Base-by-base conservation (phyloP, 2,329 filamentous ascomycete genomes). In the Penicillium sp. region DNA sequence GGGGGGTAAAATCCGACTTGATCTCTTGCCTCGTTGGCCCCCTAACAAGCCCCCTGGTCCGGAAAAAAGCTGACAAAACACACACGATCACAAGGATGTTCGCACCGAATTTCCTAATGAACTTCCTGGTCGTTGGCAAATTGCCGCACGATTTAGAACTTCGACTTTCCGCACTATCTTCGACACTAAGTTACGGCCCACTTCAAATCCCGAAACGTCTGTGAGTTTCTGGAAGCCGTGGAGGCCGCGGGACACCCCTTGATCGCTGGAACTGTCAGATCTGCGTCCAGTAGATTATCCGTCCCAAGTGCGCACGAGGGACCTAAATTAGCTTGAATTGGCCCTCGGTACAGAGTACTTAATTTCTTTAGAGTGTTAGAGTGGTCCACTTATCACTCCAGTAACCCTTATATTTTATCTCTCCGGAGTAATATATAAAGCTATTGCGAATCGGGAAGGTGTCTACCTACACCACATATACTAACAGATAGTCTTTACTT, bases 241-340 rank as follows among this genome's bases (percentile, higher is more conserved):
- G 44, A 49, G 43, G 51, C 30, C 37, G 3, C 44, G 51, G 51
- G 37, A 36, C 51, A 42, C 31, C 53, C 53, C 46, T 55, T 50
- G 47, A 55, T 55, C 46, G 53, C 35, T 55, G 40, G 47, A 22
- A 55, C 35, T 55, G 53, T 51, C 47, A 55, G 53, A 55, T 55
- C 53, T 45, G 31, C 43, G 25, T 43, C 26, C 22, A 53, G 31
- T 36, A 28, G 50, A 31, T 48, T 42, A 42, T 33, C 30, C 25
- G 16, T 36, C 12, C 37, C 25, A 36, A 26, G 6, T 33, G 19
- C 11, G 5, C 49, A 54, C 51, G 51, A 54, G 51, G 50, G 28
- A 3, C 17, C 40, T 53, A 36, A 41, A 14, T 42, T 42, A 54
- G 33, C 19, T 35, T 30, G 33, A 22, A 38, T 17, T 17, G 26